Evolutionary conservation across 2,329 filamentous ascomycete genomes (phyloP).

Genomic region (Bipolaris victoriae): DNA sequence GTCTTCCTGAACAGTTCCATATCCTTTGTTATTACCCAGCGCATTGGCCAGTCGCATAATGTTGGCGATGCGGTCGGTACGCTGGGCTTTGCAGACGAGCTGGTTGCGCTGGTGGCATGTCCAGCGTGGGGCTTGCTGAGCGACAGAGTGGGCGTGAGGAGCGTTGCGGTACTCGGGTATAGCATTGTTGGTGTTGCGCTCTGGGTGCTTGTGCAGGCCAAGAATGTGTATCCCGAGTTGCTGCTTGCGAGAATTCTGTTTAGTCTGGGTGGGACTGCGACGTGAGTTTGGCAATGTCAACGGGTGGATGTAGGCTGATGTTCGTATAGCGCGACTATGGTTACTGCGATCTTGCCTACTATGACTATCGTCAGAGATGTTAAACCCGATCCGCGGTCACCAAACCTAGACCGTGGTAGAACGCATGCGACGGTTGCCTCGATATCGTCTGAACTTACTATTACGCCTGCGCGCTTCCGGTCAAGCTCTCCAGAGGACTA

Average conservation of each 20-base stretch:
- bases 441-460: slow-evolving; percentile 75
- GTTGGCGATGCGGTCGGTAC: slow-evolving; percentile 85
- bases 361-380: slow-evolving; percentile 56
- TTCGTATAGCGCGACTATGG: slow-evolving; percentile 75
- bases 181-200: slow-evolving; percentile 78
- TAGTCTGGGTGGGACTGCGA: slow-evolving; percentile 87
- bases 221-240: slow-evolving; percentile 86
- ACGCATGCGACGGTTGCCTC: slow-evolving; percentile 69
- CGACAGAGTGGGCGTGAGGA: slow-evolving; percentile 75
- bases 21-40: slow-evolving; percentile 83
- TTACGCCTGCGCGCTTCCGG: slow-evolving; percentile 66
- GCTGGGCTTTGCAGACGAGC: slow-evolving; percentile 82
- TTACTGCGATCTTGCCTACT: slow-evolving; percentile 87
- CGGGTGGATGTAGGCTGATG: slow-evolving; percentile 17
- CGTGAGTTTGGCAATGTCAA: slow-evolving; percentile 57
- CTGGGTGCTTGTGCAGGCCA: slow-evolving; percentile 81
- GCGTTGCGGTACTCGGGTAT: slow-evolving; percentile 74
- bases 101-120: slow-evolving; percentile 80
- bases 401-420: slow-evolving; percentile 41
- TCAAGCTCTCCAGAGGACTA: slow-evolving; percentile 37
- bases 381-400: slow-evolving; percentile 34
- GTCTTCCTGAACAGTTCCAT: slow-evolving; percentile 87
- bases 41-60: slow-evolving; percentile 73
- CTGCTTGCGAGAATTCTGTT: slow-evolving; percentile 85
- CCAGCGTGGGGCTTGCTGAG: slow-evolving; percentile 79